phyloP scores from a whole-genome alignment of 495 filamentous ascomycete genomes.

The Podospora australis region DNA sequence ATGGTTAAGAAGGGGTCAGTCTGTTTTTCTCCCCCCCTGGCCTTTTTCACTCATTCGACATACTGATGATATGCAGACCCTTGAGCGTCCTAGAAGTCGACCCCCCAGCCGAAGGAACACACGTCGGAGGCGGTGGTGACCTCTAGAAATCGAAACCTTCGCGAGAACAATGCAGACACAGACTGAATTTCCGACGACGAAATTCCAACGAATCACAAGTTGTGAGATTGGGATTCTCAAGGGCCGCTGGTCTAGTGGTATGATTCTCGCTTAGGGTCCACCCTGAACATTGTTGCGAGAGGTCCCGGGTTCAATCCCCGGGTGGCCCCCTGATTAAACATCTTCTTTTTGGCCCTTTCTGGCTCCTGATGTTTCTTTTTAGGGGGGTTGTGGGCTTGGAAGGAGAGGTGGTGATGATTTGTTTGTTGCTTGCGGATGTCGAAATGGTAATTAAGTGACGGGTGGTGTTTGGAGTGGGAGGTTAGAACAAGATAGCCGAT shows the following conservation, averaged over 20 bases:
- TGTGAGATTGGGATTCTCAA: slow-evolving; percentile 5
- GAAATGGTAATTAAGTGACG: too few species aligned
- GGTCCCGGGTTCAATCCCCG: slow-evolving; percentile 21
- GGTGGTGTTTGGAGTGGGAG: too few species aligned
- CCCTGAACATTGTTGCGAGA: slow-evolving; percentile 15
- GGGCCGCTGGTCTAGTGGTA: slow-evolving; percentile 24
- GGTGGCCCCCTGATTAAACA: slow-evolving; percentile 20
- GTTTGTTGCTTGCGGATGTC: background rate
- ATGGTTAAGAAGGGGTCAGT: slow-evolving; percentile 58
- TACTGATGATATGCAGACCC: slow-evolving; percentile 6
- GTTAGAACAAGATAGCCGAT: too few species aligned
- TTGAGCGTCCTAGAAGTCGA: slow-evolving; percentile 15
- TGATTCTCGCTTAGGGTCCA: slow-evolving; percentile 22
- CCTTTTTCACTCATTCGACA: background rate
- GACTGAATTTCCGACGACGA: background rate
- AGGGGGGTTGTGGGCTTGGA: too few species aligned
- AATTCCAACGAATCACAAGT: slow-evolving; percentile 3
- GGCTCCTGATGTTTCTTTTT: too few species aligned
- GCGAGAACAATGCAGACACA: background rate
- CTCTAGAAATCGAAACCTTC: background rate
- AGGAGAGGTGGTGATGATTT: background rate
- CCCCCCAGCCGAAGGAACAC: background rate
- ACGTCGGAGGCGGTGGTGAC: background rate
- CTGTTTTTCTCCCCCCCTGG: background rate
- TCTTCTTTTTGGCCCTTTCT: slow-evolving; percentile 6